Conservation (phyloP, 2,329 filamentous ascomycete genomes). For the Colletotrichum karsti region DNA sequence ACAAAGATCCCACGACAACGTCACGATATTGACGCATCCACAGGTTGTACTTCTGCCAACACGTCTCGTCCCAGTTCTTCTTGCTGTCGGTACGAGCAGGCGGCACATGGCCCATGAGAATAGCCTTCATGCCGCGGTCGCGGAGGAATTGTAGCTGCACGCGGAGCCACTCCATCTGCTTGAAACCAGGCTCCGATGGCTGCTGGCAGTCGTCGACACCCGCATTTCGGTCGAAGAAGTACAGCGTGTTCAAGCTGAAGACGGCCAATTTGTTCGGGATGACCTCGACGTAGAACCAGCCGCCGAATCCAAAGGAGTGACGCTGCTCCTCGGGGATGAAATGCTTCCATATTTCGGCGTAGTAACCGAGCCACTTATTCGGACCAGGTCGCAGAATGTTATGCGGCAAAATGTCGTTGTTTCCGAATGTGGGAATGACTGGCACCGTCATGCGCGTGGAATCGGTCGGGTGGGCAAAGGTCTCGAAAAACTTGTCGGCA, state of each 20-base stretch:
- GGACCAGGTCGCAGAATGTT: slow-evolving; percentile 90
- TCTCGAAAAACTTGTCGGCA: slow-evolving; percentile 77
- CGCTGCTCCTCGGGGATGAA: slow-evolving; percentile 94
- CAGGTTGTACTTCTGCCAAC: slow-evolving; percentile 96
- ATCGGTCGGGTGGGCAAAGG: slow-evolving; percentile 68
- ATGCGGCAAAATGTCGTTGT: slow-evolving; percentile 97
- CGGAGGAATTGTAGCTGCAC: slow-evolving; percentile 88
- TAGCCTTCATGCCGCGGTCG: slow-evolving; percentile 88
- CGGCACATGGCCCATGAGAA: slow-evolving; percentile 92
- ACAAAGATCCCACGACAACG: slow-evolving; percentile 81
- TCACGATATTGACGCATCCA: slow-evolving; percentile 93
- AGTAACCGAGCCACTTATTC: slow-evolving; percentile 84
- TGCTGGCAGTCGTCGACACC: slow-evolving; percentile 89
- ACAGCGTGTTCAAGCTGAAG: slow-evolving; percentile 95
- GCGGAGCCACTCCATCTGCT: slow-evolving; percentile 95
- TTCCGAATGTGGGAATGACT: slow-evolving; percentile 89
- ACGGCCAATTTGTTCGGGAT: slow-evolving; percentile 87
- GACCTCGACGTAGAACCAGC: slow-evolving; percentile 95
- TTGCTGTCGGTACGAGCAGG: slow-evolving; percentile 88
- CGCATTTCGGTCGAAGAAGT: slow-evolving; percentile 93
- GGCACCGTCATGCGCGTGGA: slow-evolving; percentile 76
- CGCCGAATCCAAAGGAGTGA: slow-evolving; percentile 90
- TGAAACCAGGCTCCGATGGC: slow-evolving; percentile 85
- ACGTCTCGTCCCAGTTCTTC: slow-evolving; percentile 92
- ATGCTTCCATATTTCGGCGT: slow-evolving; percentile 79